Base-by-base conservation (phyloP, 192 early-diverging fungal species). In the Obelidium mucronatum region DNA sequence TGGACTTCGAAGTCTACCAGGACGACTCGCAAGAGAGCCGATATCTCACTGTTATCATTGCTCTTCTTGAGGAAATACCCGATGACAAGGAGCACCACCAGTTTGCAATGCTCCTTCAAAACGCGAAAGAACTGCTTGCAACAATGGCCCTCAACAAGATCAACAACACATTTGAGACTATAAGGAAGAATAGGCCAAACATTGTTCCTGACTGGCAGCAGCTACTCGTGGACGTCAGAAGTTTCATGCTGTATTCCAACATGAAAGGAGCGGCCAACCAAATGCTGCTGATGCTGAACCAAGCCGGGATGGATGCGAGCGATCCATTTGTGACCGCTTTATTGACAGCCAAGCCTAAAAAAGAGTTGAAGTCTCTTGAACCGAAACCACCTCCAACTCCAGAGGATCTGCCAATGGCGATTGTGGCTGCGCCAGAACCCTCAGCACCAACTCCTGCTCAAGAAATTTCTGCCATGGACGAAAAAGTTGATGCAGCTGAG, bases 81-180 rank as follows among this genome's bases (percentile, higher is more conserved):
- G 48, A 48, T 19, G 67, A 69, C 17, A 19, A 68, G 30, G 19
- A 8, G 15, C 22, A 53, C 42, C 67, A 68, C 42, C 11, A 31
- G 8, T 17, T 26, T 34, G 19, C 15, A 22, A 17, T 11, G 34
- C 63, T 69, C 17, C 24, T 69, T 30, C 28, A 51, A 44, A 52
- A 24, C 8, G 67, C 67, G 22, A 51, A 69, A 36, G 67, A 69
- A 30, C 44, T 69, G 26, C 48, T 69, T 30, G 28, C 48, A 13
- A 69, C 67, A 1, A 69, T 69, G 52, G 67, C 67, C 0, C 67
- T 69, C 67, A 69, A 54, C 30, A 69, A 53, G 13, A 51, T 69
- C 67, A 69, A 69, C 67, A 69, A 35, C 28, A 40, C 67, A 8
- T 69, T 69, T 36, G 52, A 30, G 8, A 19, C 11, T 15, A 48